Evolutionary conservation across 345 rosid species (phyloP).

Genomic region (Pistacia integerrima): DNA sequence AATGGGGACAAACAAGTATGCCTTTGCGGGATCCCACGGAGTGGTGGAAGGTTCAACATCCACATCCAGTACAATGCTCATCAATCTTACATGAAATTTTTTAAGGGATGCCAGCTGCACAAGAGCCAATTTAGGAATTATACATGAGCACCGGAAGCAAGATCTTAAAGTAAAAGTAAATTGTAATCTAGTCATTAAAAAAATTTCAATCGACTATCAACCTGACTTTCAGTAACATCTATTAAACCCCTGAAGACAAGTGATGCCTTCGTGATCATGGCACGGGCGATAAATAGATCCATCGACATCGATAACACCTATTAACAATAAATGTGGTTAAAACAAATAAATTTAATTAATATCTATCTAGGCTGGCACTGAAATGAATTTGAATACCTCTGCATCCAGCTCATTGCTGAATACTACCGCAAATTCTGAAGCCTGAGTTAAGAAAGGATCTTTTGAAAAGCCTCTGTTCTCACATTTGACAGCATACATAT

Average conservation of each 20-base stretch:
- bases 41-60: constrained; percentile 99
- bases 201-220: constrained; percentile 28
- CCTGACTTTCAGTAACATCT: constrained; percentile 80
- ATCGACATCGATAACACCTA: constrained; percentile 99
- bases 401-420: constrained; percentile 99
- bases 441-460: constrained; percentile 86
- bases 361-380: neutral
- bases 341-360: neutral
- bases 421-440: constrained; percentile 86
- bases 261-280: constrained; percentile 95
- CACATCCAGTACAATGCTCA: constrained; percentile 99
- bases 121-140: constrained; percentile 19
- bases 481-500: constrained; percentile 77
- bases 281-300: constrained; percentile 99
- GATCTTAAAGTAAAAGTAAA: neutral
- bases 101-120: constrained; percentile 94
- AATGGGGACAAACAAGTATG: constrained; percentile 95
- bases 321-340: constrained; percentile 16
- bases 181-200: neutral
- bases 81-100: constrained; percentile 89
- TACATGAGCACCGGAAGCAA: constrained; percentile 6
- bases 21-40: constrained; percentile 99
- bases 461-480: constrained; percentile 66
- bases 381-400: constrained; percentile 61
- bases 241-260: constrained; percentile 81